Base-by-base conservation (phyloP, 2,329 filamentous ascomycete species). In the Aspergillus glaucus region DNA sequence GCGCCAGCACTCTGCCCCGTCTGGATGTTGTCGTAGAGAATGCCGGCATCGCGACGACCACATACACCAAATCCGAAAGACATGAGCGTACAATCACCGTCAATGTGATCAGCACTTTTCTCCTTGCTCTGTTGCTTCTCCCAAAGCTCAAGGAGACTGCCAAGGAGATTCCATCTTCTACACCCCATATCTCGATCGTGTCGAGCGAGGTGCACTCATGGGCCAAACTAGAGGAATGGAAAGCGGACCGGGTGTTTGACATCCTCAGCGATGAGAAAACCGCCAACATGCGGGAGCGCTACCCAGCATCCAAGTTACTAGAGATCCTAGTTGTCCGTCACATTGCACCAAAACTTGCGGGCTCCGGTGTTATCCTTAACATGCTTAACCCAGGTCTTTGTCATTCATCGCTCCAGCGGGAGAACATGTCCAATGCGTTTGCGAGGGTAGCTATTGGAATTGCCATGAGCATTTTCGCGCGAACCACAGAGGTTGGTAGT, bases 381-480 rank as follows among this genome's bases (percentile, higher is more conserved):
- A 67, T 69, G 51, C 51, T 78, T 17, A 79, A 78, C 48, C 79
- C 79, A 0, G 79, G 79, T 1, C 64, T 77, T 26, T 81, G 79
- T 57, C 67, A 77, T 37, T 74, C 75, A 30, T 30, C 0, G 64
- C 72, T 21, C 63, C 82, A 1, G 56, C 54, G 5, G 66, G 77
- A 1, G 70, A 78, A 0, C 1, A 45, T 59, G 5, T 6, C 7
- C 1, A 19, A 59, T 7, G 14, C 15, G 7, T 2, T 58, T 3
- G 30, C 58, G 43, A 47, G 68, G 8, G 30, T 74, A 32, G 62
- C 66, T 21, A 45, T 65, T 9, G 10, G 36, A 3, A 9, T 6
- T 72, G 17, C 45, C 34, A 36, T 36, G 34, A 36, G 5, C 4
- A 30, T 30, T 30, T 30, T 75, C 32, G 75, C 69, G 2, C 65